phyloP scores from a whole-genome alignment of 2,329 filamentous ascomycete species.

The Fusarium aywerte region DNA sequence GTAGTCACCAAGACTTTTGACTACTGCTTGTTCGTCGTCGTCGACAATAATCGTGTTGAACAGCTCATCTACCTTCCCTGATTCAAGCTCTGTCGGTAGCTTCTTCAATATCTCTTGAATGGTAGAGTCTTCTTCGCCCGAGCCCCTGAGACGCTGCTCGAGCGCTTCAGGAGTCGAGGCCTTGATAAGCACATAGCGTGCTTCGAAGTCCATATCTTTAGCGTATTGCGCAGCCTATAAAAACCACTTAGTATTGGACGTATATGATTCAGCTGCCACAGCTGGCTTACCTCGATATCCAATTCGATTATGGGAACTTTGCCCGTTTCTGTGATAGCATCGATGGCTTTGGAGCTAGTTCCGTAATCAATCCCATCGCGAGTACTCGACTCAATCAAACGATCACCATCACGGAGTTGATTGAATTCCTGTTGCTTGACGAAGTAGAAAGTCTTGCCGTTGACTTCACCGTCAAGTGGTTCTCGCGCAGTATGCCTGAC shows the following conservation, averaged over 20 bases:
- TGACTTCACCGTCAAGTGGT: slow-evolving; percentile 61
- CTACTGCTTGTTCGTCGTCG: slow-evolving; percentile 43
- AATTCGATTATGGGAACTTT: slow-evolving; percentile 70
- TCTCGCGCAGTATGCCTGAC: slow-evolving; percentile 65
- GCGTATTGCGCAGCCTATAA: slow-evolving; percentile 65
- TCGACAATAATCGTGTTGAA: slow-evolving; percentile 47
- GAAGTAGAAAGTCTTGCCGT: slow-evolving; percentile 65
- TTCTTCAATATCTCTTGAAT: slow-evolving; percentile 43
- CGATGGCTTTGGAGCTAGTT: slow-evolving; percentile 64
- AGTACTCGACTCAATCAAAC: slow-evolving; percentile 66
- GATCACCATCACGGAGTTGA: slow-evolving; percentile 68
- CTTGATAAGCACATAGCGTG: slow-evolving; percentile 65
- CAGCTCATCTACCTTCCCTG: slow-evolving; percentile 40
- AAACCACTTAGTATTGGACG: neutral
- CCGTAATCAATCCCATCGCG: slow-evolving; percentile 64
- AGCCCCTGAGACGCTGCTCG: slow-evolving; percentile 46
- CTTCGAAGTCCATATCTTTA: slow-evolving; percentile 66
- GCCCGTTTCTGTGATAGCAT: slow-evolving; percentile 62
- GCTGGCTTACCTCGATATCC: slow-evolving; percentile 60
- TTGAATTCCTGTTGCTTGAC: slow-evolving; percentile 67
- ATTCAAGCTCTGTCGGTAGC: slow-evolving; percentile 42
- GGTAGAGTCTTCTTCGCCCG: slow-evolving; percentile 39
- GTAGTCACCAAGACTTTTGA: slow-evolving; percentile 42
- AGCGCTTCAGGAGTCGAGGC: slow-evolving; percentile 51
- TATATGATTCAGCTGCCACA: neutral